A percentile compares a stretch with the other conserved stretches of the same genome.
Conservation (phyloP, 2,329 filamentous ascomycete genomes). For the Colletotrichum musae region DNA sequence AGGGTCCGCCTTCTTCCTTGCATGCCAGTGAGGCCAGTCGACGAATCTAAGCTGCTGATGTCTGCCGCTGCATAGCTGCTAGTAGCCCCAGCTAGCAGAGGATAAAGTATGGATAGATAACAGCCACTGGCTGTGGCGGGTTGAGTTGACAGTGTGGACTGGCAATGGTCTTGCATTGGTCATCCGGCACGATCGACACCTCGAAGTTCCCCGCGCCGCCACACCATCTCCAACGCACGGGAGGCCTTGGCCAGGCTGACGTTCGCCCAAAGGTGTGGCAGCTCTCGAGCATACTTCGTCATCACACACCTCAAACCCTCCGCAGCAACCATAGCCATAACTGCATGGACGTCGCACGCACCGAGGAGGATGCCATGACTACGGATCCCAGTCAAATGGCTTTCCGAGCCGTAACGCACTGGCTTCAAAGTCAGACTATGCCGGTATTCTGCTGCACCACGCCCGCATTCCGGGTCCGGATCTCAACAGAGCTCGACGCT, state of each 20-base stretch:
- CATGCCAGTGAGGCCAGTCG: conserved; percentile 20
- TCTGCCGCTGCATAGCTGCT: conserved; percentile 1
- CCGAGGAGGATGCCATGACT: conserved; percentile 41
- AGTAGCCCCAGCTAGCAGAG: not conserved
- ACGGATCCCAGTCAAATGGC: conserved; percentile 42
- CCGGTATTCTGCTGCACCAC: conserved; percentile 42
- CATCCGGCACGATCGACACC: conserved; percentile 36
- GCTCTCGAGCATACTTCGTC: conserved; percentile 35
- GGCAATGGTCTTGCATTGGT: conserved; percentile 35
- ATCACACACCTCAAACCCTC: conserved; percentile 35
- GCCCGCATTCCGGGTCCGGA: conserved; percentile 36
- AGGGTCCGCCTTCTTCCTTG: conserved; percentile 27
- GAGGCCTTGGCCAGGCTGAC: conserved; percentile 39
- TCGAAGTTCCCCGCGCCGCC: conserved; percentile 37
- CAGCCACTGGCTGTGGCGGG: conserved; percentile 24
- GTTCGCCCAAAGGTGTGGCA: conserved; percentile 27
- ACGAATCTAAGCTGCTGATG: not conserved
- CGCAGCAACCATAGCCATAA: conserved; percentile 37
- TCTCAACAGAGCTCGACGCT: conserved; percentile 39
- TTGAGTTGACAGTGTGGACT: conserved; percentile 22
- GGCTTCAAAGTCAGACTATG: conserved; percentile 41
- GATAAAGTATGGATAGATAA: conserved; percentile 10
- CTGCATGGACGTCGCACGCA: conserved; percentile 41
- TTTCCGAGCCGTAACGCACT: conserved; percentile 41
- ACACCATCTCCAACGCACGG: conserved; percentile 38